These are phyloP conservation scores for Sarocladiaceae sp. DNA, from an alignment of 2,329 filamentous ascomycete species.

Conservation along the genomic window DNA sequence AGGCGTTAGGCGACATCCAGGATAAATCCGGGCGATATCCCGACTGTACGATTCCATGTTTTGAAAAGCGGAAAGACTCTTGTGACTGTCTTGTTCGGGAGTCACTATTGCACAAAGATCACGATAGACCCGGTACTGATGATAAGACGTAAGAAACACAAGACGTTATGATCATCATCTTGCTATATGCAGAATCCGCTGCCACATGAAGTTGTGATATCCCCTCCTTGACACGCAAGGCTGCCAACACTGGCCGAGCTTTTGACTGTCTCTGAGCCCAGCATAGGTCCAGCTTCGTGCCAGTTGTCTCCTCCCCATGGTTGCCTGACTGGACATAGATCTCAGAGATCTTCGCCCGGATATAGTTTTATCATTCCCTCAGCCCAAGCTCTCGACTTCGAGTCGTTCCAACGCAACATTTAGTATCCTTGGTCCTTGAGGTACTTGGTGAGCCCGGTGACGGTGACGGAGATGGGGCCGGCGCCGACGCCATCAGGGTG, in stretches of 20 bases:
- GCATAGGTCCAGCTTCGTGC: too few relatives aligned
- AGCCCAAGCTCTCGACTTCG: neutral
- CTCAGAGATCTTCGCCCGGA: neutral
- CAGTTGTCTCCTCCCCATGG: neutral
- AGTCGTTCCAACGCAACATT: conserved; percentile 14
- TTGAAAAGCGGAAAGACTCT: too few relatives aligned
- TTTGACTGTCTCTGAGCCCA: too few relatives aligned
- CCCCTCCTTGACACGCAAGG: neutral
- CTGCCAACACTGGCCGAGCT: neutral
- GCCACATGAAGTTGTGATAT: conserved; percentile 2
- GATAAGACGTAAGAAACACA: conserved; percentile 3
- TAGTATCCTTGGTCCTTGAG: conserved; percentile 74
- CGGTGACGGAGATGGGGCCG: conserved; percentile 68
- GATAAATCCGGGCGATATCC: too few relatives aligned
- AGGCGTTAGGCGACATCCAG: too few relatives aligned
- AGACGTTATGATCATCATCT: conserved; percentile 6
- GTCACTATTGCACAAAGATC: neutral
- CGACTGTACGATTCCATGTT: too few relatives aligned
- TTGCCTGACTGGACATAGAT: neutral
- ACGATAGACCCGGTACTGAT: neutral
- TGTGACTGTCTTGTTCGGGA: neutral
- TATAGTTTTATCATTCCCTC: conserved; percentile 10
- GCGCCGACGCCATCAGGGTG: conserved; percentile 70
- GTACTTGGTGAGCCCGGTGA: conserved; percentile 83
- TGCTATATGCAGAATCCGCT: conserved; percentile 8